These are phyloP conservation scores for Coemansia sp. DNA, from an alignment of 192 early-diverging fungal species.

Conservation along the genomic window DNA sequence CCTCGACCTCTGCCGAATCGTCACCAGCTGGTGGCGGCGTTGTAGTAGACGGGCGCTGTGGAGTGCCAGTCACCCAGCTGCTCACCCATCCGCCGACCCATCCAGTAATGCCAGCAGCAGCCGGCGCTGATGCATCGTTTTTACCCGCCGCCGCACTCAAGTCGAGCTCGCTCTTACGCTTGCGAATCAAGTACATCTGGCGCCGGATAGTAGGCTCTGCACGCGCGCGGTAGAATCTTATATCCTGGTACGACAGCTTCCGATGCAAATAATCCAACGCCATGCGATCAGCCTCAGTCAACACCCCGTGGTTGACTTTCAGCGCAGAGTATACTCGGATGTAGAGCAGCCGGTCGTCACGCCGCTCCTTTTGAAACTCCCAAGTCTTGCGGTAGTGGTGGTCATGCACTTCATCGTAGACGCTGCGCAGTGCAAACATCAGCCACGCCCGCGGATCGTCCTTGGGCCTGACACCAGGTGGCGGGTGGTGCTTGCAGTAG, in stretches of 20 bases:
- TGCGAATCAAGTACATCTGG: slow-evolving; percentile 67
- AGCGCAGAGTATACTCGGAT: slow-evolving; percentile 74
- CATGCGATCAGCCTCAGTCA: slow-evolving; percentile 46
- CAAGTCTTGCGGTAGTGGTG: slow-evolving; percentile 83
- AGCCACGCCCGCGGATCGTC: slow-evolving; percentile 88
- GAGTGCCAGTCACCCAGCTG: slow-evolving; percentile 44
- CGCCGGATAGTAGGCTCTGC: slow-evolving; percentile 74
- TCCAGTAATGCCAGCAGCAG: slow-evolving; percentile 26
- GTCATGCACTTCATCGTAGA: slow-evolving; percentile 89
- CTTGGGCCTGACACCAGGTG: slow-evolving; percentile 77
- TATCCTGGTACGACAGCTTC: slow-evolving; percentile 85
- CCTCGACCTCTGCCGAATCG: slow-evolving; percentile 1
- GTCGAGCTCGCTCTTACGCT: slow-evolving; percentile 34
- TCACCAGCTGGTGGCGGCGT: not conserved
- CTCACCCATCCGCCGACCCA: slow-evolving; percentile 59
- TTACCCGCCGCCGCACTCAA: not conserved
- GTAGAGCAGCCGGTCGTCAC: slow-evolving; percentile 79
- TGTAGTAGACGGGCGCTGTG: not conserved
- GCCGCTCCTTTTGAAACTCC: slow-evolving; percentile 77
- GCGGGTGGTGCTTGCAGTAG: slow-evolving; percentile 87
- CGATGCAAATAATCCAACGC: slow-evolving; percentile 72
- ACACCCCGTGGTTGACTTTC: slow-evolving; percentile 45
- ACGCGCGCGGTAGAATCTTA: slow-evolving; percentile 80
- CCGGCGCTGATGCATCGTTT: slow-evolving; percentile 9
- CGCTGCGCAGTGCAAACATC: slow-evolving; percentile 70